Base-by-base conservation (phyloP, 2,329 filamentous ascomycete species). In the Aspergillus carbonarius region DNA sequence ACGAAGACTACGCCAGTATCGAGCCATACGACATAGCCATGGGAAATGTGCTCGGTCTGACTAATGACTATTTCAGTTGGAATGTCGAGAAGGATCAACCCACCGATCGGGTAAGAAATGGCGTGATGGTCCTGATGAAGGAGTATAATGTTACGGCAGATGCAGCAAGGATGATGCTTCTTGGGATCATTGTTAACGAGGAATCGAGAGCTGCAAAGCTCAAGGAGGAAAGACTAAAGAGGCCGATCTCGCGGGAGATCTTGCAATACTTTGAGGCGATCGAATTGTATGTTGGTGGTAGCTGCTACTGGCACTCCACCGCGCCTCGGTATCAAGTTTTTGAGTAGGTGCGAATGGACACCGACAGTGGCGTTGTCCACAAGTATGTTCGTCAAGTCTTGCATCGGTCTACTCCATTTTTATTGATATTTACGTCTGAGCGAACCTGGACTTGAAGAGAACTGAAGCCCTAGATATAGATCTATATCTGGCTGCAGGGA, bases 61-160 rank as follows among this genome's bases (percentile, higher is more conserved):
- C 59, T 4, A 61, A 61, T 37, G 59, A 61, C 12, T 61, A 59
- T 42, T 61, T 56, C 27, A 61, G 56, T 39, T 61, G 59, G 59
- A 27, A 53, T 42, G 42, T 61, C 8, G 59, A 61, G 30, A 61
- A 54, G 40, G 52, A 59, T 15, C 57, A 59, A 20, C 18, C 56
- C 15, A 59, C 53, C 1, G 57, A 61, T 46, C 57, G 59, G 6
- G 18, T 54, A 15, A 48, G 57, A 20, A 61, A 61, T 27, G 59
- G 47, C 10, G 59, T 61, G 4, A 20, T 34, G 3, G 57, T 59
- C n/a, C 35, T 61, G 3, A 61, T 59, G 59, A 59, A 53, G 27
- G 46, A 32, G 48, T 23, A 58, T 23, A 15, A 12, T 4, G 17
- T 58, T 30, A 18, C 18, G 5, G 56, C 54, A 1, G 32, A 40